Conservation (phyloP, 1,284 basidiomycete species). For the Moniliella sp. region DNA sequence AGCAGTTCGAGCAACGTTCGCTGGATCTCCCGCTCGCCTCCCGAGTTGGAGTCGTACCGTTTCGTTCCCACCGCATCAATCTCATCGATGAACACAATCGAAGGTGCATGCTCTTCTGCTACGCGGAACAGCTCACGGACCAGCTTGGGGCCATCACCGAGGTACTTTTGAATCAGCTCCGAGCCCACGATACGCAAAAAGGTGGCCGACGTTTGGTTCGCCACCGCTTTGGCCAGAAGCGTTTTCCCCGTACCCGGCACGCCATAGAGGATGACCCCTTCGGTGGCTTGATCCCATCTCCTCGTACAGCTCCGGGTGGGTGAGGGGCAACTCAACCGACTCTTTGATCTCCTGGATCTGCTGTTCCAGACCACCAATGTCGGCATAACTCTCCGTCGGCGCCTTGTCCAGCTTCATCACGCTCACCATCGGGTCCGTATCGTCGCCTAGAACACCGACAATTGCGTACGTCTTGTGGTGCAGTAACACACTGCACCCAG, state of each 20-base stretch:
- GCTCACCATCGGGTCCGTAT: slow-evolving; percentile 88
- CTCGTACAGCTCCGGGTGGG: slow-evolving; percentile 93
- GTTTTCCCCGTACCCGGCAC: slow-evolving; percentile 98
- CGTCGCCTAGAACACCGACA: slow-evolving; percentile 84
- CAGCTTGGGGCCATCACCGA: slow-evolving; percentile 55
- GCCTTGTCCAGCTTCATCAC: slow-evolving; percentile 92
- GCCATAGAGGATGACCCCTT: slow-evolving; percentile 98
- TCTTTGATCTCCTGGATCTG: slow-evolving; percentile 99
- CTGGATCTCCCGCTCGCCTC: slow-evolving; percentile 38
- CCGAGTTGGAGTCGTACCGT: slow-evolving; percentile 35
- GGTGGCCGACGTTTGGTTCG: slow-evolving; percentile 93
- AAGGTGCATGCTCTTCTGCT: slow-evolving; percentile 37
- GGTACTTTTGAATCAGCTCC: slow-evolving; percentile 95
- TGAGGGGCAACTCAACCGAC: slow-evolving; percentile 89
- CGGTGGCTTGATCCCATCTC: slow-evolving; percentile 96
- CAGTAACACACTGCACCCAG: slow-evolving; percentile 77
- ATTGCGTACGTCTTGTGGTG: slow-evolving; percentile 93
- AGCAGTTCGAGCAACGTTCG: slow-evolving; percentile 36
- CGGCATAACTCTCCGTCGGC: slow-evolving; percentile 92
- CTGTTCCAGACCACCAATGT: slow-evolving; percentile 82
- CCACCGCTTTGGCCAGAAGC: slow-evolving; percentile 86
- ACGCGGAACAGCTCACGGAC: slow-evolving; percentile 38
- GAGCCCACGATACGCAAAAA: slow-evolving; percentile 94
- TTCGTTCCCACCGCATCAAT: slow-evolving; percentile 98
- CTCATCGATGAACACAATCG: slow-evolving; percentile 59